phyloP scores from a whole-genome alignment of 768 basidiomycete species.

The Hydnomerulius pinastri region DNA sequence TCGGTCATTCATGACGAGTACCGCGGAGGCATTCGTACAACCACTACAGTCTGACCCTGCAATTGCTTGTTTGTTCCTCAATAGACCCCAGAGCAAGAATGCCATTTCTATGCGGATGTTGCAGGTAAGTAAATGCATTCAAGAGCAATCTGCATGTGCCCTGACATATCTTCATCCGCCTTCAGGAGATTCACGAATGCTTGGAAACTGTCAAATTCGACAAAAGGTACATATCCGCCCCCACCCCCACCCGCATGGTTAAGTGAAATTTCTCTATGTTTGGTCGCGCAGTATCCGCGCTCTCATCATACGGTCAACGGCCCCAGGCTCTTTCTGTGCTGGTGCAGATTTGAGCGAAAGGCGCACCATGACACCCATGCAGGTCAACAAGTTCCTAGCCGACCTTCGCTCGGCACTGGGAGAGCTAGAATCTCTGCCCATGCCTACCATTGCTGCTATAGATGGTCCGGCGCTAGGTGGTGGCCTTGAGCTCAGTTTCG shows the following conservation, averaged over 20 bases:
- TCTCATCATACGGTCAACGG: conserved; percentile 80
- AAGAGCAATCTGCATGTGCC: neutral
- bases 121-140: conserved; percentile 43
- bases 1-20: conserved; percentile 18
- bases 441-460: conserved; percentile 91
- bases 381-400: conserved; percentile 77
- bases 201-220: conserved; percentile 68
- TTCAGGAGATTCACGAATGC: conserved; percentile 71
- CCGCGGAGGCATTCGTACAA: conserved; percentile 48
- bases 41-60: conserved; percentile 58
- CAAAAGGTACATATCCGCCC: conserved; percentile 47
- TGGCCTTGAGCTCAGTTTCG: conserved; percentile 85
- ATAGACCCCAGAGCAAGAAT: conserved; percentile 83
- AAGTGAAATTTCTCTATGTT: neutral
- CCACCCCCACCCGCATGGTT: neutral
- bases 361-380: conserved; percentile 72
- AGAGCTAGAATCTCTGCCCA: conserved; percentile 76
- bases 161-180: conserved; percentile 6
- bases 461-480: conserved; percentile 94
- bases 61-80: conserved; percentile 72
- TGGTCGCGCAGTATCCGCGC: conserved; percentile 59
- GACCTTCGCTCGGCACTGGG: conserved; percentile 72
- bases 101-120: conserved; percentile 79
- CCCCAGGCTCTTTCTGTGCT: conserved; percentile 82
- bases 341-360: conserved; percentile 90